Base-by-base conservation (phyloP, 225 moss, liverwort and hornwort species). In the Bryum argenteum region DNA sequence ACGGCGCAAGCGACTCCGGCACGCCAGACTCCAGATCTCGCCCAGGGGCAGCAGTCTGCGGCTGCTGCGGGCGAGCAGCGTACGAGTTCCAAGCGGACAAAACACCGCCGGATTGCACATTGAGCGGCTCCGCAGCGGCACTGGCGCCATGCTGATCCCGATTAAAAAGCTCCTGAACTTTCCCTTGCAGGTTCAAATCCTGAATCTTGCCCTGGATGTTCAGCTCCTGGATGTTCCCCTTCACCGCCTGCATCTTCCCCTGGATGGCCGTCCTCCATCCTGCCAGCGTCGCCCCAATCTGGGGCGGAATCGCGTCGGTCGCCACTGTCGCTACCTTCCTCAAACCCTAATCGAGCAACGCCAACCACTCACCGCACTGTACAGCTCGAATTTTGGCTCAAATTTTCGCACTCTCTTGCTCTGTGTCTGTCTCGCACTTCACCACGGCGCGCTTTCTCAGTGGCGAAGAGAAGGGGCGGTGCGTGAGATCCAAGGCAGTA, bases 1-100 rank as follows among this genome's bases (percentile, higher is more conserved):
- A 65, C 54, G 96, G 96, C 54, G 94, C 96, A n/a, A 97, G 82
- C 43, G 90, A 85, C 56, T 97, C 96, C 8, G 93, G 84, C 62
- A 98, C 85, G 19, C 90, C 94, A n/a, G 94, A 84, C 79, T 98
- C 97, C 89, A 94, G 83, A 84, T 98, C 97, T 42, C 89, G 82
- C 18, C 81, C 85, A 5, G 78, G 37, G 8, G 83, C 61, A 7
- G 62, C 44, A 55, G 47, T 16, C 51, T 80, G 74, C 44, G 66
- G 11, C 23, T 82, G n/a, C 23, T 82, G 75, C 65, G 78, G 71
- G 63, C 90, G 72, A 0, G 85, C 80, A 21, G 84, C 93, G 63
- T 98, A 98, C 16, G 86, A 69, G 43, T 94, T 94, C 97, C 97
- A 98, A 28, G 89, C 86, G n/a, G 94, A 89, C 77, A 98, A 80